Base-by-base conservation (phyloP, 208 protist species). In the Vickermania ingenoplastis region DNA sequence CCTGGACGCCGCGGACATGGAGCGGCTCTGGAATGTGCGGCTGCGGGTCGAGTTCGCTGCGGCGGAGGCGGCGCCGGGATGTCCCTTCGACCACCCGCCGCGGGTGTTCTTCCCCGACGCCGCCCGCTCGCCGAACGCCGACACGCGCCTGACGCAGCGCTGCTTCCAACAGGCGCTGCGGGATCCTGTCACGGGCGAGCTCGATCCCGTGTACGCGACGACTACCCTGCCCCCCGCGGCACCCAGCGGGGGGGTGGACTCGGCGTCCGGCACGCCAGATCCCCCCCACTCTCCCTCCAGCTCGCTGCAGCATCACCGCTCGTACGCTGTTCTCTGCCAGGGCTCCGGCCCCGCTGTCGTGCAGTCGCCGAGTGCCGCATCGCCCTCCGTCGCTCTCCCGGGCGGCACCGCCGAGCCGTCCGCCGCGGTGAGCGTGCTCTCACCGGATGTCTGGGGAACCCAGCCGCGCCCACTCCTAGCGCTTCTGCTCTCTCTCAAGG, bases 1-100 rank as follows among this genome's bases (percentile, higher is more conserved):
- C 41, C 30, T 59, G 11, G 59, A 55, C 28, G 67, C 60, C 11
- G 28, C 65, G n/a, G 54, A 65, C 13, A 50, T 62, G n/a, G 54
- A 66, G 45, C 14, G 52, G 27, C 48, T 67, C 1, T 17, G 64
- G 52, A 64, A 30, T 14, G 36, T 66, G 31, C 61, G 53, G 4
- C 53, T 66, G 3, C n/a, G 30, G 3, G 45, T 66, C 13, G n/a
- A 27, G 14, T 63, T 66, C 27, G 21, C 5, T 53, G 5, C 29
- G n/a, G 7, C 21, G 3, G 31, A 56, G 23, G 11, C 3, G 7
- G 11, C 3, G 5, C n/a, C 17, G 21, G 36, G 36, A 7, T n/a
- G 36, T 17, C 36, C 36, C 17, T 17, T 45, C 11, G 36, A 45
- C 17, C 11, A 17, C 36, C 36, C 36, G 11, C 36, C 36, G 17